Conservation (phyloP, 2,329 filamentous ascomycete species). For the Paraconiothyrium sp. region DNA sequence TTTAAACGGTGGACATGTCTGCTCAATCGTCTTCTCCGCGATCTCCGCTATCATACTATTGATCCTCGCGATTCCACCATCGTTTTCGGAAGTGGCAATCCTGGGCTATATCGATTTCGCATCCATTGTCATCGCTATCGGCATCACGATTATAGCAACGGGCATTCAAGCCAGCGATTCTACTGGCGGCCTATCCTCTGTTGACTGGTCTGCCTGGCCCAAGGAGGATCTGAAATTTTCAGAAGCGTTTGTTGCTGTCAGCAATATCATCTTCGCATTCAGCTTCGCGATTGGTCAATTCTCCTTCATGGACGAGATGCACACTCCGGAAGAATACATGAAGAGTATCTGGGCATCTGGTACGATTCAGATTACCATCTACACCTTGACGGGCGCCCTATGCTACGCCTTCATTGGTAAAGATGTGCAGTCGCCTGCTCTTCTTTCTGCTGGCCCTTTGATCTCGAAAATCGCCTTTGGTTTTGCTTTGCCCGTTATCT, state of each 20-base stretch:
- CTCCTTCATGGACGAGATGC: conserved; percentile 73
- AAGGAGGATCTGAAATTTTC: conserved; percentile 64
- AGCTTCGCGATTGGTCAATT: conserved; percentile 74
- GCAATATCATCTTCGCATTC: conserved; percentile 40
- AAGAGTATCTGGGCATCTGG: conserved; percentile 66
- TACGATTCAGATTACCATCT: conserved; percentile 66
- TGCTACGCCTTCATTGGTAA: conserved; percentile 71
- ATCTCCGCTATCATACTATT: conserved; percentile 69
- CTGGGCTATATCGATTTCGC: conserved; percentile 65
- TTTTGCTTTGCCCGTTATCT: conserved; percentile 74
- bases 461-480: conserved; percentile 75
- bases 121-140: conserved; percentile 71
- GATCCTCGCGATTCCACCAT: conserved; percentile 69
- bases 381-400: conserved; percentile 72
- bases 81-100: conserved; percentile 70
- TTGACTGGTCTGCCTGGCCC: conserved; percentile 44
- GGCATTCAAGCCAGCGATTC: conserved; percentile 53
- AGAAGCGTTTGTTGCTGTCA: conserved; percentile 63
- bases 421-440: conserved; percentile 69
- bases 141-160: conserved; percentile 74
- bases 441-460: conserved; percentile 67
- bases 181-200: conserved; percentile 38
- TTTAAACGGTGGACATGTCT: conserved; percentile 66
- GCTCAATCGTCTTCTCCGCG: conserved; percentile 72
- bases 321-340: conserved; percentile 68